Evolutionary conservation across 2,329 filamentous ascomycete genomes (phyloP).

Genomic region (Madurella mycetomatis): DNA sequence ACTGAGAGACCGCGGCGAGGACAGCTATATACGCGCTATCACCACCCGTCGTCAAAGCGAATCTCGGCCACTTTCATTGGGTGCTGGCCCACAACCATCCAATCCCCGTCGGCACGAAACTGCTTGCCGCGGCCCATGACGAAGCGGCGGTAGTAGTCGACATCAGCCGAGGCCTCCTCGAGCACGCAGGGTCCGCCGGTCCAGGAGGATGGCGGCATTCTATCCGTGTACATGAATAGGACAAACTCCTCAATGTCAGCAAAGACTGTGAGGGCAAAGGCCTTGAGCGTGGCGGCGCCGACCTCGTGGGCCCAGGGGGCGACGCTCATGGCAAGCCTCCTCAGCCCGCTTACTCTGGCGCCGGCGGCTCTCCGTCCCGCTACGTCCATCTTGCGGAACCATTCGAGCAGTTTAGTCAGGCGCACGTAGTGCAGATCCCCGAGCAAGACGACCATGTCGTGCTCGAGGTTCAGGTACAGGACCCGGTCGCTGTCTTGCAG

Average conservation of each 20-base stretch:
- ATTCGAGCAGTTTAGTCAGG: slow-evolving; percentile 22
- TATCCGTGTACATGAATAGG: slow-evolving; percentile 30
- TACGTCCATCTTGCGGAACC: slow-evolving; percentile 24
- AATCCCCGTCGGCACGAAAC: slow-evolving; percentile 22
- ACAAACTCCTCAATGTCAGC: slow-evolving; percentile 29
- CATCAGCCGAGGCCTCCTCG: slow-evolving; percentile 18
- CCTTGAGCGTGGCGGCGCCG: slow-evolving; percentile 25
- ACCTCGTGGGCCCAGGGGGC: slow-evolving; percentile 25
- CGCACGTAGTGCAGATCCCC: slow-evolving; percentile 27
- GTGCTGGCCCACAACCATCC: slow-evolving; percentile 25
- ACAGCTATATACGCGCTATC: not conserved
- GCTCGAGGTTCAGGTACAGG: slow-evolving; percentile 30
- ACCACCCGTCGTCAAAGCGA: slow-evolving; percentile 27
- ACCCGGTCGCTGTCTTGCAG: slow-evolving; percentile 19
- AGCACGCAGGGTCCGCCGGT: slow-evolving; percentile 26
- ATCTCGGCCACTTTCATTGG: slow-evolving; percentile 30
- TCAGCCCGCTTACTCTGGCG: slow-evolving; percentile 15
- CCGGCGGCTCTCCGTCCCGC: not conserved
- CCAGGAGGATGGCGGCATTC: slow-evolving; percentile 28
- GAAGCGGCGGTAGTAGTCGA: slow-evolving; percentile 25
- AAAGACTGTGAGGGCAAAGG: slow-evolving; percentile 24
- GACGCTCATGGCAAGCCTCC: slow-evolving; percentile 28
- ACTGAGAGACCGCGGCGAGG: too few species aligned
- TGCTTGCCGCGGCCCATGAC: slow-evolving; percentile 23
- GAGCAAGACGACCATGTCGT: slow-evolving; percentile 32